Base-by-base conservation (phyloP, 2,329 filamentous ascomycete species). In the Blumeria graminis region DNA sequence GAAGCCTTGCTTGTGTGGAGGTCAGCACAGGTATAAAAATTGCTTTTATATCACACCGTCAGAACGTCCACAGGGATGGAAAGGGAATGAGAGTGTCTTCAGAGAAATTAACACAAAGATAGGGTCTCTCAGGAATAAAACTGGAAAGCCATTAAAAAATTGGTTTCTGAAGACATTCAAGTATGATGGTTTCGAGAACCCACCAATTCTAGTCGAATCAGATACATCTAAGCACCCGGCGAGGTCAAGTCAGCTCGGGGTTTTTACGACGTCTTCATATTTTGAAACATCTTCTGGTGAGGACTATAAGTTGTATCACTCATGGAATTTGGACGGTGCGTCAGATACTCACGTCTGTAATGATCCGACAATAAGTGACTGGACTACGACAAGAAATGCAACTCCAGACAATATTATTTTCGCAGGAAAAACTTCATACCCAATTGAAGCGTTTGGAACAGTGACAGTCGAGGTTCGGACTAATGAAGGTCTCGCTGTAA, bases 11-110 rank as follows among this genome's bases (percentile, higher is more conserved):
- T n/a, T n/a, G n/a, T n/a, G n/a, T n/a, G n/a, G n/a, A n/a, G n/a
- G n/a, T n/a, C n/a, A n/a, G n/a, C n/a, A n/a, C n/a, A n/a, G n/a
- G n/a, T n/a, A n/a, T n/a, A n/a, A n/a, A n/a, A n/a, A n/a, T n/a
- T n/a, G n/a, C n/a, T n/a, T n/a, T n/a, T n/a, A n/a, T n/a, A 54
- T 54, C n/a, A 54, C 34, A 38, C 11, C 51, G 14, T 54, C 51
- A 14, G 50, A 54, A 54, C 33, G n/a, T 6, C 51, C 51, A 38
- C 34, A 39, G 14, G 9, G 18, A 8, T 11, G 18, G 16, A 22
- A 18, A 38, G 14, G 34, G 39, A 13, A 38, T 6, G 16, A 22
- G 22, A 6, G 9, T 8, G 3, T 51, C 6, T 51, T 51, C 3
- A 6, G n/a, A 34, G 48, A 6, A 51, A 51, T 51, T 34, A 51